Base-by-base conservation (phyloP, 345 rosid genomes). In the Toxicodendron radicans region DNA sequence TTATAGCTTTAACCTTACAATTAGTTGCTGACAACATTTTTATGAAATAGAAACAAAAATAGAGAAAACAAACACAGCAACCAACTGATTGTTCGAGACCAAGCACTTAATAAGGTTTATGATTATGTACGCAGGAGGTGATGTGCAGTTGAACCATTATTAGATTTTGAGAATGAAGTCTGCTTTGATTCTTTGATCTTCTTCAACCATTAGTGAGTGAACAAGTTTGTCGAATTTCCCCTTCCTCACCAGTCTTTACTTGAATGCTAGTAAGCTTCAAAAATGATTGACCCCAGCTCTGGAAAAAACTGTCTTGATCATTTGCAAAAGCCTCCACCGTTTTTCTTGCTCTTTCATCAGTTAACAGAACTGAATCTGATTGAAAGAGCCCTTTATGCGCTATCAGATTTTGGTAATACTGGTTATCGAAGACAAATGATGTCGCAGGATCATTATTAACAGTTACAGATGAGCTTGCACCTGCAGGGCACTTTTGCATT, bases 221-320 rank as follows among this genome's bases (percentile, higher is more conserved):
- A 78, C 98, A 92, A 64, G 87, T 80, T n/a, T 62, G 82, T 56
- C 97, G 84, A 27, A 94, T 81, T 69, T 94, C 97, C 58, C 97
- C 98, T 45, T 84, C 89, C 43, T 81, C 85, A 14, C 76, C 89
- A 43, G 86, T 84, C 65, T 85, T 90, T n/a, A 88, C 95, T 77
- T 85, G 92, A 58, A 92, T 66, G 64, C 81, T 78, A 38, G 89
- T 85, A 71, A 94, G 92, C 90, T 86, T 90, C 84, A 87, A 14
- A 75, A 92, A 92, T 1, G 98, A 91, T 80, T 72, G 87, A 2
- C 76, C 82, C 97, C 97, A 92, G 18, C 83, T 84, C 64, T 54
- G 58, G 9, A 89, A 90, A 21, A 92, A 94, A 23, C 81, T 83
- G 6, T 71, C 85, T 72, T 84, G 81, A 79, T 87, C 86, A 6